Evolutionary conservation across 805 yeast species (phyloP), one percentile per base, ranked within the genome.

Genomic region (Clavispora santaluciae): DNA sequence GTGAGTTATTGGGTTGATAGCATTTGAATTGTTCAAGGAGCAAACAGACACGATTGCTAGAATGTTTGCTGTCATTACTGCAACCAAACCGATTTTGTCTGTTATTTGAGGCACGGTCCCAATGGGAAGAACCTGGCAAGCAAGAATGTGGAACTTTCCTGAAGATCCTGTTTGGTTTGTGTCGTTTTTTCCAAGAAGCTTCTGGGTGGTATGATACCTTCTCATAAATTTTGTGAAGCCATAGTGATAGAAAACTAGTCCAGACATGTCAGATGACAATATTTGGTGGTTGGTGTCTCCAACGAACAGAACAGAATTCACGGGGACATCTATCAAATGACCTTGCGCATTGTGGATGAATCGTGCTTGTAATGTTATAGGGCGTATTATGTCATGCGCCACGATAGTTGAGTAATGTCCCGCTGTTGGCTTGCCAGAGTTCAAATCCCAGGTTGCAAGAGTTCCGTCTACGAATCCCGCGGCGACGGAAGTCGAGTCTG

Each of bases 391-490:
- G 6, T 34, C 33, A 53, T 15, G 84, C 64, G 1, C 69, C 44
- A 0, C 63, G 45, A 9, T 67, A 67, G 3, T 39, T 31, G 35
- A 28, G 22, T 22, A 29, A 16, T 12, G 11, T 2, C 35, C 26
- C 10, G 26, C 33, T 7, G 12, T n/a, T 6, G 31, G 3, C 5
- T 18, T 24, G 17, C 5, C 17, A 10, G 16, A 51, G 43, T 8
- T 62, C 29, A 67, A 50, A 46, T 85, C 81, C 95, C 96, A 91
- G 2, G 86, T 50, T 22, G 72, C 63, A 2, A 90, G 71, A 40
- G 67, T 68, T 0, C 97, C 98, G 17, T 71, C 62, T 5, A 69
- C 65, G 48, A 74, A 79, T 1, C 95, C 95, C 0, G 80, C 83
- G 0, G 84, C 87, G 3, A 88, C 47, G 51, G 73, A 76, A 0